phyloP scores from a whole-genome alignment of 352 stramenopile genomes.

The Pythium angustatum region DNA sequence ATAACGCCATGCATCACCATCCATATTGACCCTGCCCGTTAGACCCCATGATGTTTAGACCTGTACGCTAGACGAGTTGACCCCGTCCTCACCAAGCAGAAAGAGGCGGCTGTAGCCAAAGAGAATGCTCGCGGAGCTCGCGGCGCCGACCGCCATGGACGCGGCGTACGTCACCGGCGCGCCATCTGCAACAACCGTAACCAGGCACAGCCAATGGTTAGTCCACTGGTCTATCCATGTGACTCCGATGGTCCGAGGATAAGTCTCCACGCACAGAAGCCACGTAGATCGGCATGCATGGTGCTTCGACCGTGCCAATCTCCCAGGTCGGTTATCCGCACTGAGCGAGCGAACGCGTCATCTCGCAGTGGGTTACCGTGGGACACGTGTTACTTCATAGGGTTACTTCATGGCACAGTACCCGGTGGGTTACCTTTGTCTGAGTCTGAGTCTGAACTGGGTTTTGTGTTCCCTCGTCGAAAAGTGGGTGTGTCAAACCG shows the following conservation, averaged over 20 bases:
- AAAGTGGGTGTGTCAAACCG: neutral
- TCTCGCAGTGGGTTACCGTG: neutral
- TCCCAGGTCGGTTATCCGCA: neutral
- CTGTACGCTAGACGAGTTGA: too few species aligned
- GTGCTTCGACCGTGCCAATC: neutral
- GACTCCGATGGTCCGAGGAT: neutral
- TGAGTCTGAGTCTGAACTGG: constrained; percentile 1
- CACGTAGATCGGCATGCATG: constrained; percentile 77
- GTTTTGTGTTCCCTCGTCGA: neutral
- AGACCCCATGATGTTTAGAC: too few species aligned
- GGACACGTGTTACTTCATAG: constrained; percentile 15
- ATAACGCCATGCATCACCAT: neutral
- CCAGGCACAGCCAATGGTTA: neutral
- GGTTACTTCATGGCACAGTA: constrained; percentile 29
- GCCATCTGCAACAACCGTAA: constrained; percentile 66
- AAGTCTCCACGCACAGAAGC: constrained; percentile 64
- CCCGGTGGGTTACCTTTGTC: neutral
- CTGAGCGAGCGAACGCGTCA: constrained; percentile 31
- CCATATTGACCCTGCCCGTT: neutral
- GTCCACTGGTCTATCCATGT: neutral
- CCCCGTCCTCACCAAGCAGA: constrained; percentile 46
- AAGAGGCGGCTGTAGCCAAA: constrained; percentile 59
- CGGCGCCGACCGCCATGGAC: constrained; percentile 62
- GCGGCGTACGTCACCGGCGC: constrained; percentile 80
- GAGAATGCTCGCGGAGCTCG: constrained; percentile 66